phyloP scores from a whole-genome alignment of 768 basidiomycete species.

The Termitomyces sp. region DNA sequence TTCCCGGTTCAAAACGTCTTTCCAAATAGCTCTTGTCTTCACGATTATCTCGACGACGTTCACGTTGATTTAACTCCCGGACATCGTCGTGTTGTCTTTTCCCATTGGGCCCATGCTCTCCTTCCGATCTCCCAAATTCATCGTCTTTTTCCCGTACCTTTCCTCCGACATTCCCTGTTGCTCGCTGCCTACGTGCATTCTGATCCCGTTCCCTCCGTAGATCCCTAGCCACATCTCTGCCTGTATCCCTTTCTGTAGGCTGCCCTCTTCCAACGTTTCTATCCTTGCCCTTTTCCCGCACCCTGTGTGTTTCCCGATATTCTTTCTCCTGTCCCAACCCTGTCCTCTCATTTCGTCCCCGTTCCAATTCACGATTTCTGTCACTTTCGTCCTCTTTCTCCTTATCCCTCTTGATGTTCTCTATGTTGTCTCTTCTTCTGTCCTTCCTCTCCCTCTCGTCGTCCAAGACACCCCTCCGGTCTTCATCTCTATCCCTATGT shows the following conservation, averaged over 20 bases:
- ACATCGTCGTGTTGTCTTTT: slow-evolving; percentile 1
- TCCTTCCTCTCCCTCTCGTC: background rate
- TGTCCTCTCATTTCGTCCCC: slow-evolving; percentile 12
- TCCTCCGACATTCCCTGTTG: slow-evolving; percentile 13
- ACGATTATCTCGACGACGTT: slow-evolving; percentile 9
- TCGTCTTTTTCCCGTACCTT: slow-evolving; percentile 16
- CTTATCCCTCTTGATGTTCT: slow-evolving; percentile 8
- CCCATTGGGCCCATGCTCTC: slow-evolving; percentile 7
- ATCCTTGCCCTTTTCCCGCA: slow-evolving; percentile 5
- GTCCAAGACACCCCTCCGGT: background rate
- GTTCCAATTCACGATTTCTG: slow-evolving; percentile 8
- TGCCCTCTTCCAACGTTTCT: slow-evolving; percentile 4
- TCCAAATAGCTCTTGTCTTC: slow-evolving; percentile 12
- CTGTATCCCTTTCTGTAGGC: slow-evolving; percentile 2
- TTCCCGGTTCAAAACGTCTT: slow-evolving; percentile 8
- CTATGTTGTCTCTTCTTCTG: background rate
- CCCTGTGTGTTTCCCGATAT: background rate
- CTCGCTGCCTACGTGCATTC: slow-evolving; percentile 10
- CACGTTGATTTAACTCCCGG: background rate
- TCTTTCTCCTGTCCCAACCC: slow-evolving; percentile 5
- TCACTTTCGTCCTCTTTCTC: slow-evolving; percentile 4
- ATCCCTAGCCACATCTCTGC: slow-evolving; percentile 7
- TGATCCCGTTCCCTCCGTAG: slow-evolving; percentile 5
- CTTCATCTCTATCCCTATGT: slow-evolving; percentile 16
- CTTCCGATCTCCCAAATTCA: background rate